Conservation (phyloP, 768 basidiomycete genomes). For the Psilocybe sp. region DNA sequence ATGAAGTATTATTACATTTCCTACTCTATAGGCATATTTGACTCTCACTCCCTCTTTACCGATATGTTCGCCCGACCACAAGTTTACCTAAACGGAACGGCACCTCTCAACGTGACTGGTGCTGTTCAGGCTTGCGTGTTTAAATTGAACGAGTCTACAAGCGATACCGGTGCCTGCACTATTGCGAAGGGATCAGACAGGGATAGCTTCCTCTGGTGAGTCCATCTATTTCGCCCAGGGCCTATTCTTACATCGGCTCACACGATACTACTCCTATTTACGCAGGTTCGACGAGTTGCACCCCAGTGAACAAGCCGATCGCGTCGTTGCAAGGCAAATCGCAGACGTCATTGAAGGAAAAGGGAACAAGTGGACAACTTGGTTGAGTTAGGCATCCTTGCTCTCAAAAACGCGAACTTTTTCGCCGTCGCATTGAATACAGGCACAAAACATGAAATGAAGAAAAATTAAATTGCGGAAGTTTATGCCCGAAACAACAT, state of each 20-base stretch:
- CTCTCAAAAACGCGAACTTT: too few relatives aligned
- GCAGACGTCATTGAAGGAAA: slow-evolving; percentile 12
- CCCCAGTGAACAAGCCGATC: slow-evolving; percentile 25
- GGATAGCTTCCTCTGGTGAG: slow-evolving; percentile 64
- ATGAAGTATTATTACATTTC: neutral
- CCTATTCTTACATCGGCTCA: slow-evolving; percentile 4
- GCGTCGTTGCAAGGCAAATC: slow-evolving; percentile 12
- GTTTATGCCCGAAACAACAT: too few relatives aligned
- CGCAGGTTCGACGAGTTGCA: slow-evolving; percentile 55
- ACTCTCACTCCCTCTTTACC: slow-evolving; percentile 57
- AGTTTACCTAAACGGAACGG: slow-evolving; percentile 61
- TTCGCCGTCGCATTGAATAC: too few relatives aligned
- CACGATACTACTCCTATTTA: neutral
- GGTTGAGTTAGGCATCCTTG: slow-evolving; percentile 6
- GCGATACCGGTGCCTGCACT: slow-evolving; percentile 28
- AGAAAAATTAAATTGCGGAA: too few relatives aligned
- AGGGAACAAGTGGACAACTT: slow-evolving; percentile 10
- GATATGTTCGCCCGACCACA: slow-evolving; percentile 54
- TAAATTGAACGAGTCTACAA: slow-evolving; percentile 25
- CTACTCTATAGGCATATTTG: slow-evolving; percentile 47
- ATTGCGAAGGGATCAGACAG: slow-evolving; percentile 38
- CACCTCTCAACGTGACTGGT: slow-evolving; percentile 56
- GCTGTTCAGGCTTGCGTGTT: slow-evolving; percentile 48
- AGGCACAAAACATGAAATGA: too few relatives aligned
- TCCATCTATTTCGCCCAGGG: neutral